Conservation (phyloP, 129 eudicot genomes). For the Artemisia tridentata region DNA sequence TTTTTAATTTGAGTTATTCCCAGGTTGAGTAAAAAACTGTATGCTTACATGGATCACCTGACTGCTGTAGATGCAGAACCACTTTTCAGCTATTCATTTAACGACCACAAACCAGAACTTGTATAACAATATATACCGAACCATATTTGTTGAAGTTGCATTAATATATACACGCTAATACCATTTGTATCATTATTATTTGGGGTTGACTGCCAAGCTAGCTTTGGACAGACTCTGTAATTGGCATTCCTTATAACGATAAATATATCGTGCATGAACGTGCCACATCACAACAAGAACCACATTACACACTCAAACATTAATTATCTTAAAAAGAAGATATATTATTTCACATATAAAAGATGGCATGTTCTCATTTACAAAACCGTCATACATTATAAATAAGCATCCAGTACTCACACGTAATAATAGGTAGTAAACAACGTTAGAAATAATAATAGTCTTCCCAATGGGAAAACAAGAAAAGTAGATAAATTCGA, state of each 20-base stretch:
- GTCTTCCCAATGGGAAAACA: conserved; percentile 25
- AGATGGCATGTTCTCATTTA: conserved; percentile 29
- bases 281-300: conserved; percentile 23
- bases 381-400: conserved; percentile 27
- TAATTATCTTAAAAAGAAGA: conserved; percentile 12
- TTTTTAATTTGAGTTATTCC: not conserved
- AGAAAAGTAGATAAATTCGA: conserved; percentile 35
- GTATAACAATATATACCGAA: conserved; percentile 2
- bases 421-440: conserved; percentile 28
- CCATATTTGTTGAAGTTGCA: conserved; percentile 7
- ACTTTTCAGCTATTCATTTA: not conserved
- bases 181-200: not conserved
- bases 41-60: conserved; percentile 5
- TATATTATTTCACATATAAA: conserved; percentile 18
- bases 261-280: conserved; percentile 11
- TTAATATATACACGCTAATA: not conserved
- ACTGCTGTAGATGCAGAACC: not conserved
- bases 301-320: conserved; percentile 5
- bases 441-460: conserved; percentile 25
- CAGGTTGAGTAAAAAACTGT: not conserved
- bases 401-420: conserved; percentile 26
- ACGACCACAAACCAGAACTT: not conserved
- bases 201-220: not conserved
- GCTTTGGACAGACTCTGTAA: not conserved
- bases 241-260: not conserved